phyloP scores from a whole-genome alignment of 495 filamentous ascomycete species.

The Hypoxylon lienhwacheense region DNA sequence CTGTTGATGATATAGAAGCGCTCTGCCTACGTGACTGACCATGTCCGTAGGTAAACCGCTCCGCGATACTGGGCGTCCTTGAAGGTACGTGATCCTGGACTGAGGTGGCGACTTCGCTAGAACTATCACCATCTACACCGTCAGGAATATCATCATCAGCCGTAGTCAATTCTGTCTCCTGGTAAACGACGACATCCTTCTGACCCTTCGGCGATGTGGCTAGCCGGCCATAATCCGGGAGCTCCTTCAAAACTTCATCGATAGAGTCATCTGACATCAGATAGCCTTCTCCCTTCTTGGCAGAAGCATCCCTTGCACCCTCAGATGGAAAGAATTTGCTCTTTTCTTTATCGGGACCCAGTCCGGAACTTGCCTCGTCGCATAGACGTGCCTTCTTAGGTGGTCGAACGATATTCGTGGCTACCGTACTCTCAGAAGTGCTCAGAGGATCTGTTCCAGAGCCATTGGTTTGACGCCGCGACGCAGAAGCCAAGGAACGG shows the following conservation, averaged over 20 bases:
- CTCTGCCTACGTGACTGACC: constrained; percentile 19
- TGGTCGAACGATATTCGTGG: constrained; percentile 36
- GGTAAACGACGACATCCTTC: constrained; percentile 35
- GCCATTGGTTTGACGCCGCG: constrained; percentile 43
- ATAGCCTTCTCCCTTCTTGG: constrained; percentile 34
- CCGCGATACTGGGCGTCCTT: constrained; percentile 26
- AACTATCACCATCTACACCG: constrained; percentile 6
- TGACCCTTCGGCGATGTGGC: constrained; percentile 16
- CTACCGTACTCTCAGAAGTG: constrained; percentile 16
- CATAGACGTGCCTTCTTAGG: constrained; percentile 55
- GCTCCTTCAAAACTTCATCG: constrained; percentile 47
- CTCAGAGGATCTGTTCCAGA: constrained; percentile 10
- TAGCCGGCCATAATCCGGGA: constrained; percentile 45
- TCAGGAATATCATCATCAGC: constrained; percentile 1
- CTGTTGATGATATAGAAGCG: constrained; percentile 30
- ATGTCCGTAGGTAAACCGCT: constrained; percentile 24
- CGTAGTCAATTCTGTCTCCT: constrained; percentile 15
- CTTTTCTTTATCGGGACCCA: constrained; percentile 32
- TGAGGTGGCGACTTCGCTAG: neutral
- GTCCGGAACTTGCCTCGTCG: constrained; percentile 37
- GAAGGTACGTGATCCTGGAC: constrained; percentile 1
- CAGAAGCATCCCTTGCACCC: constrained; percentile 19
- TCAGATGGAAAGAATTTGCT: constrained; percentile 49
- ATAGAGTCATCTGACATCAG: constrained; percentile 53
- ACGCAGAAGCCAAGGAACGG: constrained; percentile 16